A percentile compares a stretch with the other conserved stretches of the same genome.
phyloP scores from a whole-genome alignment of 768 basidiomycete genomes.

The Russula sp. region DNA sequence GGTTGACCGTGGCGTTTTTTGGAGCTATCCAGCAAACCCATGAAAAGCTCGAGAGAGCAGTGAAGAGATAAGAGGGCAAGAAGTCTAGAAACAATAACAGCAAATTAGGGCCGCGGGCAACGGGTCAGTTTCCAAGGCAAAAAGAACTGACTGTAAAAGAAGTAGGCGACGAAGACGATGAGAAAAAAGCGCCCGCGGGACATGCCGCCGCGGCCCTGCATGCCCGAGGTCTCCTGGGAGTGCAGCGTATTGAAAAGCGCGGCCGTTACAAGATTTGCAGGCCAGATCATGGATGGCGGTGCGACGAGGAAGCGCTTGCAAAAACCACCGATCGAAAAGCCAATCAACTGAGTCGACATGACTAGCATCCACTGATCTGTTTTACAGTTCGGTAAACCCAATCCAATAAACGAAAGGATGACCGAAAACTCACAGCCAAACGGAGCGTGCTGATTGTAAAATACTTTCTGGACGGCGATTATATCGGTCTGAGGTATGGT shows the following conservation, averaged over 20 bases:
- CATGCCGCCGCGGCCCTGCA: constrained; percentile 46
- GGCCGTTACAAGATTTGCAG: constrained; percentile 42
- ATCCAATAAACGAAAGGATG: neutral
- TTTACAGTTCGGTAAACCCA: neutral
- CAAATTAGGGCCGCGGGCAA: neutral
- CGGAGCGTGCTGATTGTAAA: constrained; percentile 42
- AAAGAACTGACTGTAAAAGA: constrained; percentile 58
- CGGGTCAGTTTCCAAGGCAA: constrained; percentile 52
- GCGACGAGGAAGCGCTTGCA: constrained; percentile 46
- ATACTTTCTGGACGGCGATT: constrained; percentile 46
- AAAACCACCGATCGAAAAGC: constrained; percentile 45
- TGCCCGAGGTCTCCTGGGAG: constrained; percentile 42
- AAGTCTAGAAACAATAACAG: neutral
- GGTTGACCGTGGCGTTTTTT: constrained; percentile 64
- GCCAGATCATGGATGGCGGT: constrained; percentile 49
- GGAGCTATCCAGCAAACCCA: constrained; percentile 71
- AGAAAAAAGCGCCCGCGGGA: constrained; percentile 54
- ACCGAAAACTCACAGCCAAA: constrained; percentile 35
- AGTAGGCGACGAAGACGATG: constrained; percentile 41
- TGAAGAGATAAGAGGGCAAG: constrained; percentile 23
- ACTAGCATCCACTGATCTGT: constrained; percentile 41
- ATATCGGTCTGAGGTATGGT: constrained; percentile 40
- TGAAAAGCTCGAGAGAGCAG: constrained; percentile 39
- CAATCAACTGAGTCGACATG: constrained; percentile 45
- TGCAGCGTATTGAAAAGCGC: constrained; percentile 48